Conservation (phyloP, 768 basidiomycete genomes). For the Agrocybe pediades region DNA sequence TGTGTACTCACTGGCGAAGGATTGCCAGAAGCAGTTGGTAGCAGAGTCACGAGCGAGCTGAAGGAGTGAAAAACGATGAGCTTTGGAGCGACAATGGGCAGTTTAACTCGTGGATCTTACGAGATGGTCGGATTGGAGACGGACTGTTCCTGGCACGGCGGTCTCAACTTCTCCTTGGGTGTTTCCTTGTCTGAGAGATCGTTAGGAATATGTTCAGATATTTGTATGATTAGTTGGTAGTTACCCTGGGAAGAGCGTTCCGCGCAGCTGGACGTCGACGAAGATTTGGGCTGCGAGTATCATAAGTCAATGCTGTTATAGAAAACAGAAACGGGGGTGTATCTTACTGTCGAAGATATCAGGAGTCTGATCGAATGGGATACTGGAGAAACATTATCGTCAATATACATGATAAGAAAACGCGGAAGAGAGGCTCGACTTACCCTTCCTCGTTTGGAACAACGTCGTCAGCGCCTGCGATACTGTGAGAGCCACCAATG, state of each 20-base stretch:
- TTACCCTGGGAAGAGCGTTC: slow-evolving; percentile 42
- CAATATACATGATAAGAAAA: neutral
- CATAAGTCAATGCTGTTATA: neutral
- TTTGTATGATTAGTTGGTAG: slow-evolving; percentile 10
- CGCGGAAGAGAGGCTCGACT: neutral
- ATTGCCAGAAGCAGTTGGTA: slow-evolving; percentile 52
- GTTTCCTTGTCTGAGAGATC: slow-evolving; percentile 28
- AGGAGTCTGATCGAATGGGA: slow-evolving; percentile 49
- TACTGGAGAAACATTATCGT: neutral
- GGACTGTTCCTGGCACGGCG: slow-evolving; percentile 41
- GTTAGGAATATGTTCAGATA: neutral
- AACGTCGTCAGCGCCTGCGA: slow-evolving; percentile 16
- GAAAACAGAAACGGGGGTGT: neutral
- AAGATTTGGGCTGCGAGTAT: slow-evolving; percentile 35
- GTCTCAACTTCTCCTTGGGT: slow-evolving; percentile 42
- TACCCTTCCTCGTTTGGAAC: slow-evolving; percentile 16
- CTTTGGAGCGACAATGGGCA: neutral
- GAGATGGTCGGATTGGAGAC: slow-evolving; percentile 44
- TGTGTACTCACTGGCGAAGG: slow-evolving; percentile 33
- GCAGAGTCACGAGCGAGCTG: slow-evolving; percentile 38
- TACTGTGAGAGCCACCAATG: slow-evolving; percentile 24
- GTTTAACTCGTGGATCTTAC: slow-evolving; percentile 23
- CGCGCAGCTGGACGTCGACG: slow-evolving; percentile 46
- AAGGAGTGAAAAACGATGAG: neutral
- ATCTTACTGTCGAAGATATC: slow-evolving; percentile 34